phyloP scores from a whole-genome alignment of 164 flowering plant species.

The Annona cherimola region DNA sequence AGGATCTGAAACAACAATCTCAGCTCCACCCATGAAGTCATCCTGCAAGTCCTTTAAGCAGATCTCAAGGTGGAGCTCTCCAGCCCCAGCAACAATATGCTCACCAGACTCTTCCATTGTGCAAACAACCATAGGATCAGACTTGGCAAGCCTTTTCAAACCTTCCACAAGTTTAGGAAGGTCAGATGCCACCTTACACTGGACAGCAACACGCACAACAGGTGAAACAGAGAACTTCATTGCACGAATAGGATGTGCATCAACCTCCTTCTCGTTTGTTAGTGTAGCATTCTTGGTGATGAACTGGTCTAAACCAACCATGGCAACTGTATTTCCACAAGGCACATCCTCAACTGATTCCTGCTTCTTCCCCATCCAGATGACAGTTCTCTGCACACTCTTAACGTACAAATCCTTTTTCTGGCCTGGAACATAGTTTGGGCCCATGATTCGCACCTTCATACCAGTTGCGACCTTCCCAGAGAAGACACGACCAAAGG shows the following conservation, averaged over 20 bases:
- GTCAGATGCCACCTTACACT: constrained; percentile 37
- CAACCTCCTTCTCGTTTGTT: constrained; percentile 34
- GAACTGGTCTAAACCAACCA: constrained; percentile 33
- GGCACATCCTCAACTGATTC: constrained; percentile 42
- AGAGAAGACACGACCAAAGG: constrained; percentile 35
- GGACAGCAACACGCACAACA: constrained; percentile 35
- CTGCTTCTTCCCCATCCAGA: constrained; percentile 38
- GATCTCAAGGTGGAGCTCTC: constrained; percentile 30
- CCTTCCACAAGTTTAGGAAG: constrained; percentile 42
- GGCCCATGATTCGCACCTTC: constrained; percentile 36
- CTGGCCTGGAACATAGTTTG: constrained; percentile 30
- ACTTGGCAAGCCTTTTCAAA: constrained; percentile 35
- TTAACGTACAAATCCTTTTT: constrained; percentile 31
- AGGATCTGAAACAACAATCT: constrained; percentile 21
- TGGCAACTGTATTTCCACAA: constrained; percentile 29
- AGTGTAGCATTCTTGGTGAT: constrained; percentile 36
- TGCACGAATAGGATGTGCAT: constrained; percentile 36
- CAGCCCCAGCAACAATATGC: constrained; percentile 38
- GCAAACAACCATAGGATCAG: constrained; percentile 36
- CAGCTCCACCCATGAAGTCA: constrained; percentile 35
- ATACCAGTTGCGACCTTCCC: constrained; percentile 29
- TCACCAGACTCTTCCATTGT: constrained; percentile 34
- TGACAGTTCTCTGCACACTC: constrained; percentile 32
- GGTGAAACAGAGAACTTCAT: constrained; percentile 39
- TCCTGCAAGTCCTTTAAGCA: constrained; percentile 30